These are phyloP conservation scores for Magnaporthales sp. DNA, from an alignment of 2,329 filamentous ascomycete genomes.

Conservation along the genomic window DNA sequence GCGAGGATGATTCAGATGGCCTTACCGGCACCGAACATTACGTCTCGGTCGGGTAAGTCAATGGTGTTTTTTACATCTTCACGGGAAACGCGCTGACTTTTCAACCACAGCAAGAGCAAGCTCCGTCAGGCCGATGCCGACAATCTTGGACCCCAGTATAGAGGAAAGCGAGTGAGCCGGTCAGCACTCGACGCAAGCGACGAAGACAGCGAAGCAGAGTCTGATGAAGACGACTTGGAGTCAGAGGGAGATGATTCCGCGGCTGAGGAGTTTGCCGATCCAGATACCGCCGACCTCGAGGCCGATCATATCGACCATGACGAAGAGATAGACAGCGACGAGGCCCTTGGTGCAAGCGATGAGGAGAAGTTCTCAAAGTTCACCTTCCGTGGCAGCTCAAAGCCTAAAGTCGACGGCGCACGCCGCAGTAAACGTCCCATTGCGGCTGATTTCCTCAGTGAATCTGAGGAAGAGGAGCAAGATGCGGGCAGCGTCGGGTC, in stretches of 20 bases:
- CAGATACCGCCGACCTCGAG: constrained; percentile 44
- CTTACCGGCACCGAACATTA: constrained; percentile 79
- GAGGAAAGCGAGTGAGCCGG: constrained; percentile 67
- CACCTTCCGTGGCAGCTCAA: constrained; percentile 51
- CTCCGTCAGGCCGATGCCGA: constrained; percentile 64
- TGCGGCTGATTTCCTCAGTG: constrained; percentile 50
- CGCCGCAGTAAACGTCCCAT: constrained; percentile 32
- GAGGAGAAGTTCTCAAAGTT: constrained; percentile 74
- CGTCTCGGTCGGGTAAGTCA: constrained; percentile 56
- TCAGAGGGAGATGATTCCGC: constrained; percentile 25
- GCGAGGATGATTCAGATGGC: constrained; percentile 23
- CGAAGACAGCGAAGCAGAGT: constrained; percentile 36
- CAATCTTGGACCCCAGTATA: constrained; percentile 69
- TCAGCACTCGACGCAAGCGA: constrained; percentile 52
- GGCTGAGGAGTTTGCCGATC: constrained; percentile 39
- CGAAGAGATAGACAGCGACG: constrained; percentile 52
- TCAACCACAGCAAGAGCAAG: constrained; percentile 61
- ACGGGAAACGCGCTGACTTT: constrained; percentile 4
- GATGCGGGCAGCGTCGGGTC: constrained; percentile 14
- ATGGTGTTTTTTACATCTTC: too few species aligned
- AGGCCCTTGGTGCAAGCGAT: constrained; percentile 76
- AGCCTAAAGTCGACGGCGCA: constrained; percentile 29
- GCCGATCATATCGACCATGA: constrained; percentile 47
- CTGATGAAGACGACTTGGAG: constrained; percentile 32
- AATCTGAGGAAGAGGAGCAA: constrained; percentile 27